phyloP scores from a whole-genome alignment of 768 basidiomycete species.

The Terana coerulea region DNA sequence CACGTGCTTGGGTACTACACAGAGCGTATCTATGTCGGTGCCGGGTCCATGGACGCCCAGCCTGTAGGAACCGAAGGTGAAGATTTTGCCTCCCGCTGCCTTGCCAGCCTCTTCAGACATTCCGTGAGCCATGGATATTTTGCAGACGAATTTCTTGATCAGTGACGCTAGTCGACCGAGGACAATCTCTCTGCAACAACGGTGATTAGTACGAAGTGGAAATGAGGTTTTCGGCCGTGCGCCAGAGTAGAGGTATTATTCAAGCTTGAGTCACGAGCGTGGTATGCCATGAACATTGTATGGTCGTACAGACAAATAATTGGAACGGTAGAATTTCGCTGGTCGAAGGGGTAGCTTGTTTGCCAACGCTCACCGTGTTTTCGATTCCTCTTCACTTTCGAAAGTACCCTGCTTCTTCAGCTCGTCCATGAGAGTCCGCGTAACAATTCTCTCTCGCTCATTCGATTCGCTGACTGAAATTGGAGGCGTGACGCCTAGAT shows the following conservation, averaged over 20 bases:
- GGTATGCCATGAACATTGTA: not conserved
- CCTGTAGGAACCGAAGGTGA: constrained; percentile 97
- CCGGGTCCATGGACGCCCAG: constrained; percentile 96
- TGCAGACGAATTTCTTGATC: constrained; percentile 90
- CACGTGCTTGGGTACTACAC: constrained; percentile 96
- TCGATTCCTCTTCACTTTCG: constrained; percentile 84
- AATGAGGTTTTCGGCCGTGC: constrained; percentile 1
- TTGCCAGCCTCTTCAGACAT: constrained; percentile 84
- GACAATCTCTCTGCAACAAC: constrained; percentile 74
- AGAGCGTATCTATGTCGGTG: constrained; percentile 96
- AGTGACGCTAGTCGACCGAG: constrained; percentile 85
- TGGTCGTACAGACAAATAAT: not conserved
- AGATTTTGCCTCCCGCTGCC: constrained; percentile 96
- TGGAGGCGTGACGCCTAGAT: constrained; percentile 80
- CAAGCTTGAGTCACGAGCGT: too few relatives aligned
- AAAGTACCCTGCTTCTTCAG: constrained; percentile 82
- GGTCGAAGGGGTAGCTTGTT: not conserved
- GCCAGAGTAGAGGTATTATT: too few relatives aligned
- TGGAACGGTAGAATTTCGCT: not conserved
- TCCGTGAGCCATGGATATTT: constrained; percentile 73
- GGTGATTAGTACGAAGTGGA: not conserved
- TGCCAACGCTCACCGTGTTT: constrained; percentile 65
- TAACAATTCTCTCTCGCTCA: constrained; percentile 79
- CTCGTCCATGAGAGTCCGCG: constrained; percentile 85
- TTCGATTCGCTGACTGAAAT: constrained; percentile 76